These are phyloP conservation scores for Xylaria grammica DNA, from an alignment of 495 filamentous ascomycete genomes.

Conservation along the genomic window DNA sequence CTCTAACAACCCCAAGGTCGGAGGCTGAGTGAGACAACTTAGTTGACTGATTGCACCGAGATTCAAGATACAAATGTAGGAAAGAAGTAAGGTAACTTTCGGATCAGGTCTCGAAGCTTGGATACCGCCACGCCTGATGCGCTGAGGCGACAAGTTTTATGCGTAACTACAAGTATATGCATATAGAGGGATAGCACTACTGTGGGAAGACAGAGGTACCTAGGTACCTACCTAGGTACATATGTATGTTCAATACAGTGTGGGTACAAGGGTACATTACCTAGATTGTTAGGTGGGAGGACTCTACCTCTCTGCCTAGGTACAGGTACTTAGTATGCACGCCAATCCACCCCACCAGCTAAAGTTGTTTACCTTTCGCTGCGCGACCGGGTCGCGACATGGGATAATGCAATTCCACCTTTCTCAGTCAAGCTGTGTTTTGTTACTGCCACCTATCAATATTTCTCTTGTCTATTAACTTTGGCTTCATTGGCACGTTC, in stretches of 20 bases:
- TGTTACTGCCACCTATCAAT: neutral
- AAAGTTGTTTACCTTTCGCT: constrained; percentile 9
- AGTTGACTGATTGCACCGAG: neutral
- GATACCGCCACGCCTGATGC: neutral
- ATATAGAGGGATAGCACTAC: neutral
- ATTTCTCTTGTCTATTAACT: neutral
- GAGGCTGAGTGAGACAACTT: constrained; percentile 12
- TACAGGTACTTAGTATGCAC: too few relatives aligned
- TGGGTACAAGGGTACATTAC: too few relatives aligned
- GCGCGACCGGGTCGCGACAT: constrained; percentile 9
- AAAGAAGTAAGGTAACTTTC: constrained; percentile 6
- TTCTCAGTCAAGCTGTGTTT: neutral
- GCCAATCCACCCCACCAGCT: constrained; percentile 1
- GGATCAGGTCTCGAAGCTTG: neutral
- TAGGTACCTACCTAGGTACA: too few relatives aligned
- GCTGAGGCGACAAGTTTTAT: neutral
- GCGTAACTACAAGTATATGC: neutral
- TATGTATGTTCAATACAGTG: too few relatives aligned
- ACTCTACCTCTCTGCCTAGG: too few relatives aligned
- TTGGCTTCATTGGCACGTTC: neutral
- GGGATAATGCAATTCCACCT: neutral
- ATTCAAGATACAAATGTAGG: constrained; percentile 2
- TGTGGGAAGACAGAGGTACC: too few relatives aligned
- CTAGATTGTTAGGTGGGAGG: too few relatives aligned
- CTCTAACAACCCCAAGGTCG: constrained; percentile 3